Evolutionary conservation across 345 rosid species (phyloP).

Genomic region (Populus simonii): DNA sequence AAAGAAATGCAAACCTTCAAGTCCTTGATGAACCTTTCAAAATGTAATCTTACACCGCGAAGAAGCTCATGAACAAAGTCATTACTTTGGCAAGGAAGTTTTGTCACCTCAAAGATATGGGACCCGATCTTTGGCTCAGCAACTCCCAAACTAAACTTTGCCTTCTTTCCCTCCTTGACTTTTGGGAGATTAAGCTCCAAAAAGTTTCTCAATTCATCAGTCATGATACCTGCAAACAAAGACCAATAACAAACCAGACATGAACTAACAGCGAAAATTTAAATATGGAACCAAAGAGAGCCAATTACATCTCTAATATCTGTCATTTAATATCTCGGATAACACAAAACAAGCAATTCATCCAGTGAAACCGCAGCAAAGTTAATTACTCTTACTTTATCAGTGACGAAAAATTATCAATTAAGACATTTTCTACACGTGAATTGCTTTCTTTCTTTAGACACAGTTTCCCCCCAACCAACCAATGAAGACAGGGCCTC

Average conservation of each 20-base stretch:
- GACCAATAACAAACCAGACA: background rate
- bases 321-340: background rate
- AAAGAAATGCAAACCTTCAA: constrained; percentile 56
- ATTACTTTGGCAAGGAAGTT: constrained; percentile 84
- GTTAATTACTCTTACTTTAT: too few relatives aligned
- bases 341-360: background rate
- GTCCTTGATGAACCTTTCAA: constrained; percentile 81
- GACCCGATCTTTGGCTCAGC: constrained; percentile 87
- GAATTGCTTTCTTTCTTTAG: background rate
- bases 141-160: constrained; percentile 78
- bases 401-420: background rate
- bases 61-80: constrained; percentile 84
- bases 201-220: background rate
- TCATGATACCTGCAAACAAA: constrained; percentile 32
- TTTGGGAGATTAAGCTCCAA: constrained; percentile 85
- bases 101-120: constrained; percentile 65
- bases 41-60: constrained; percentile 81
- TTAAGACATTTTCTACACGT: background rate
- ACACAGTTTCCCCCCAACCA: background rate
- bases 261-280: background rate
- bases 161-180: constrained; percentile 75
- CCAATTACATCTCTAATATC: background rate
- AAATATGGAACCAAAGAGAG: too few relatives aligned
- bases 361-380: background rate
- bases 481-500: background rate